Base-by-base conservation (phyloP, 2,329 filamentous ascomycete genomes). In the Diaporthe australafricana region DNA sequence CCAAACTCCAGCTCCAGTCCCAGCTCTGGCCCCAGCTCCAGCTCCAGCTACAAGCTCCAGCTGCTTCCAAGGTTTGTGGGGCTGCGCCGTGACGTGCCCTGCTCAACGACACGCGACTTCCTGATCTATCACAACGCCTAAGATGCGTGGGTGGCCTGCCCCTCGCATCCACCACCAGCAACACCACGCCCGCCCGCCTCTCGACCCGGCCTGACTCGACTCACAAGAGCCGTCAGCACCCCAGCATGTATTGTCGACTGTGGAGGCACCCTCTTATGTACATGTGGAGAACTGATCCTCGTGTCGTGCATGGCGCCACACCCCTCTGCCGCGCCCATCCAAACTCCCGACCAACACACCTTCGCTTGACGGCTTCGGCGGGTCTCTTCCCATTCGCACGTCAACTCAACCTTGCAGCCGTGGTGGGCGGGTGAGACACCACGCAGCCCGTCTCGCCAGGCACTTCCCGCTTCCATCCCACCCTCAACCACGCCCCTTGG, bases 121-220 rank as follows among this genome's bases (percentile, higher is more conserved):
- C 6, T 63, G 60, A 63, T 48, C 60, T 63, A 30, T 63, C 60
- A 63, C 27, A 63, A 63, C 55, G 55, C 60, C 60, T 48, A 40
- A 14, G 25, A 63, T 22, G 32, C 55, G 30, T 63, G 22, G 40
- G 40, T 47, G 42, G 32, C 25, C 30, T 47, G 57, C 57, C 57
- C 57, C 40, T 48, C 55, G 55, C 32, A 17, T 25, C 55, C 55
- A 25, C 5, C 55, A 20, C 25, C 55, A 40, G 5, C 56, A 32
- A 27, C 56, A n/a, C 22, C 56, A 14, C 5, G 55, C 22, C 55
- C 5, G 55, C 22, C 55, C 22, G 56, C 25, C 56, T 14, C 22
- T 38, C 22, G 56, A 20, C 55, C 20, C 40, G 42, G 8, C 52
- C 25, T 22, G 27, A 22, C 25, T 68, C 47, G 48, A 56, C 65